A percentile compares a stretch with the other conserved stretches of the same genome.
phyloP scores from a whole-genome alignment of 106 monocot genomes.

The Ottelia alismoides region DNA sequence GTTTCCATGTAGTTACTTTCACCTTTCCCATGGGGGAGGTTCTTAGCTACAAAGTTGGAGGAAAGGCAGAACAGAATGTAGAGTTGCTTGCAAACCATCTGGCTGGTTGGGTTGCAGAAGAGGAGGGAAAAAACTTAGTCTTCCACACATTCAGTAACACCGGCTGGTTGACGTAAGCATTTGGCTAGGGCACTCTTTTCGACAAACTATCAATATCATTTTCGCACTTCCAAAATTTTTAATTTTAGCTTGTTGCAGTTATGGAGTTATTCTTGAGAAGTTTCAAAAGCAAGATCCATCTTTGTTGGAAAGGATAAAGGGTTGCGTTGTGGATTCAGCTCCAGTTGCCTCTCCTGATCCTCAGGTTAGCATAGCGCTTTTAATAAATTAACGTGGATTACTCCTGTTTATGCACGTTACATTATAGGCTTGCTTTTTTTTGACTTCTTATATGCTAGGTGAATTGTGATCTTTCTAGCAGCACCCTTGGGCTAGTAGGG shows the following conservation, averaged over 20 bases:
- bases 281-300: slow-evolving; percentile 69
- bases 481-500: too few species aligned
- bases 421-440: too few species aligned
- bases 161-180: slow-evolving; percentile 81
- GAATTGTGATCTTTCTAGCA: too few species aligned
- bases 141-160: slow-evolving; percentile 99
- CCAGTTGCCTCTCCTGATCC: slow-evolving; percentile 91
- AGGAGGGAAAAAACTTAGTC: slow-evolving; percentile 65
- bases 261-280: slow-evolving; percentile 88
- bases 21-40: slow-evolving; percentile 83
- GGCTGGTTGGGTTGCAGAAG: slow-evolving; percentile 63
- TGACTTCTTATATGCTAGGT: too few species aligned
- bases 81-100: slow-evolving; percentile 66
- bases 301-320: slow-evolving; percentile 61
- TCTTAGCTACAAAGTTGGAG: slow-evolving; percentile 62
- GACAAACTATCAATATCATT: neutral
- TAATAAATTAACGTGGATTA: too few species aligned
- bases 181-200: too few species aligned
- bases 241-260: slow-evolving; percentile 29
- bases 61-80: slow-evolving; percentile 51
- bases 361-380: slow-evolving; percentile 37
- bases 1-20: slow-evolving; percentile 84
- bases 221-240: neutral
- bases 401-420: too few species aligned
- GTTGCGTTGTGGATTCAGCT: slow-evolving; percentile 90